Base-by-base conservation (phyloP, 140 eudicot species). In the Ambrosia hybrid region DNA sequence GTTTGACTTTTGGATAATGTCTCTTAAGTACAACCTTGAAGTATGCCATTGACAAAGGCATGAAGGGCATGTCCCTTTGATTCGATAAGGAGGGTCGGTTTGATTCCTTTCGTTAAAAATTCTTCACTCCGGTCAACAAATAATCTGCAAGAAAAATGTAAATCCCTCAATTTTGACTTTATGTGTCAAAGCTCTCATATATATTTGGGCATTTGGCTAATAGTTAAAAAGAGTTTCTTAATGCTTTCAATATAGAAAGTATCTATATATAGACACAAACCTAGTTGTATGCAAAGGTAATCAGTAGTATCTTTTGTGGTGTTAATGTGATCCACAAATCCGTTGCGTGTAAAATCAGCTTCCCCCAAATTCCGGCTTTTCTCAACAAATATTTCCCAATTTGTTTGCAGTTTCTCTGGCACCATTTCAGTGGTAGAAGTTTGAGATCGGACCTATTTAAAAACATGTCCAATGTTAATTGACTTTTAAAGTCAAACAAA, bases 31-130 rank as follows among this genome's bases (percentile, higher is more conserved):
- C 49, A 76, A 88, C 97, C 99, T 88, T 94, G 88, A 74, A 90
- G 95, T 77, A 83, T 71, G 78, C 89, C 87, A 63, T 94, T 94
- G 68, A 86, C 81, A 53, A 94, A 94, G 38, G 80, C 91, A 77
- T 94, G 99, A 70, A 90, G 80, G 43, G 97, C 96, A 80, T 94
- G 99, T 10, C 99, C 97, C 79, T 90, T 88, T 26, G 99, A 94
- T 76, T 90, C 89, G 43, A 94, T 73, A 2, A 72, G 38, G 21
- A 94, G 88, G 52, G 70, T 73, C 60, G 96, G 90, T 52, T 77
- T 76, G 82, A 76, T 80, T 71, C 90, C 84, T 6, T 86, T 80
- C 67, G 16, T 83, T 38, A 84, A 59, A 74, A 85, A 73, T 53
- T 72, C 88, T 71, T 86, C 96, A 59, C 76, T 83, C 13, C 73